Conservation (phyloP, 2,329 filamentous ascomycete species). For the Mycosphaerella arachidis region DNA sequence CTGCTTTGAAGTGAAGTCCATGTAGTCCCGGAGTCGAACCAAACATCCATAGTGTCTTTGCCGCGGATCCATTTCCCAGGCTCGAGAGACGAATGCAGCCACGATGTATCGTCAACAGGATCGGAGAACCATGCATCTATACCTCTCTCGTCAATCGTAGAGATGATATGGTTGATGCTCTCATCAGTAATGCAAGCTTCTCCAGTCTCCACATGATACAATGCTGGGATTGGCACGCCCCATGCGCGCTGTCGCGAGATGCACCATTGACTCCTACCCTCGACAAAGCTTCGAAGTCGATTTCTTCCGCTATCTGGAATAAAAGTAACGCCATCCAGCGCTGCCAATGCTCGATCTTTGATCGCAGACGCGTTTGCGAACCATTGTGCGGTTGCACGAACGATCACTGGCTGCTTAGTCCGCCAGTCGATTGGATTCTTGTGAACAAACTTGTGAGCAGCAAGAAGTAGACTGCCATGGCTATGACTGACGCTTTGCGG, state of each 20-base stretch:
- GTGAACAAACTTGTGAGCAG: conserved; percentile 69
- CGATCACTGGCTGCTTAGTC: conserved; percentile 86
- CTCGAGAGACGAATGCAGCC: conserved; percentile 65
- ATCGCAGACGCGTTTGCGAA: conserved; percentile 88
- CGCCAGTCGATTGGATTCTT: conserved; percentile 99
- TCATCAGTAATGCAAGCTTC: conserved; percentile 73
- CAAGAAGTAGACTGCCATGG: conserved; percentile 53
- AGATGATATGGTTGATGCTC: conserved; percentile 79
- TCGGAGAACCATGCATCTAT: conserved; percentile 97
- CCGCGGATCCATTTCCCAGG: conserved; percentile 64
- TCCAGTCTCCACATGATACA: conserved; percentile 62
- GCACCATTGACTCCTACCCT: conserved; percentile 90
- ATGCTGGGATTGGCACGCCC: conserved; percentile 91
- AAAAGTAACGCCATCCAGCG: conserved; percentile 70
- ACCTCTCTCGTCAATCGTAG: conserved; percentile 68
- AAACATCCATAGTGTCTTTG: conserved; percentile 97
- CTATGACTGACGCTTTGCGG: background rate
- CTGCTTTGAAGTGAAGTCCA: conserved; percentile 59
- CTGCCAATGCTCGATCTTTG: conserved; percentile 65
- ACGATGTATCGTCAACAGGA: conserved; percentile 65
- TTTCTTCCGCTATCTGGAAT: conserved; percentile 69
- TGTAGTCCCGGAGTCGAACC: conserved; percentile 97
- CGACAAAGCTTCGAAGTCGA: conserved; percentile 79
- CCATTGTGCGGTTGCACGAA: conserved; percentile 93
- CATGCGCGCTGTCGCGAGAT: conserved; percentile 93